Percentiles rank a stretch among this genome's conserved stretches.
These are phyloP conservation scores for Rostrohypoxylon terebratum DNA, from an alignment of 495 filamentous ascomycete genomes.

Conservation along the genomic window DNA sequence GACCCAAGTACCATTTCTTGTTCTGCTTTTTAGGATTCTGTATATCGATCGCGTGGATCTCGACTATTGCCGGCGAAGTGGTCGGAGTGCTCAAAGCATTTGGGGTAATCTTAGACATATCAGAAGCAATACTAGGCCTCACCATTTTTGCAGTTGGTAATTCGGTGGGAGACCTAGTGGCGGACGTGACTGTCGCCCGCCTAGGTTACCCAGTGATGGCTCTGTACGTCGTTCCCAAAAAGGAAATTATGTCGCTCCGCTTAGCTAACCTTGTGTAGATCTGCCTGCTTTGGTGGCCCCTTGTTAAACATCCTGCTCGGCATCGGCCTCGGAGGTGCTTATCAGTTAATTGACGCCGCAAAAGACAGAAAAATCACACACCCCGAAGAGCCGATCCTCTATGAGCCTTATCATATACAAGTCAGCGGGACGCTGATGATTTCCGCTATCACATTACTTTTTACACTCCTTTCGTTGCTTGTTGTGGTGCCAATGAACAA, in stretches of 20 bases:
- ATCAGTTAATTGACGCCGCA: conserved; percentile 77
- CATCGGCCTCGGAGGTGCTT: conserved; percentile 87
- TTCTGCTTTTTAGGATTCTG: conserved; percentile 92
- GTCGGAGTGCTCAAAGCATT: conserved; percentile 94
- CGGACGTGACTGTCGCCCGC: conserved; percentile 91
- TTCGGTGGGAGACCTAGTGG: conserved; percentile 92
- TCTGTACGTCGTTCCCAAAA: conserved; percentile 60
- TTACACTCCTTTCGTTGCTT: conserved; percentile 83
- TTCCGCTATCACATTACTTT: conserved; percentile 79
- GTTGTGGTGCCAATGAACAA: conserved; percentile 84
- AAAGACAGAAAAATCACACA: conserved; percentile 67
- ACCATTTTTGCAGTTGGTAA: conserved; percentile 98
- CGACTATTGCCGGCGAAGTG: conserved; percentile 94
- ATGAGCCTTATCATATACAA: conserved; percentile 79
- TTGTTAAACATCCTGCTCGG: conserved; percentile 98
- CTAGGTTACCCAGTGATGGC: conserved; percentile 98
- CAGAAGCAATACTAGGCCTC: conserved; percentile 93
- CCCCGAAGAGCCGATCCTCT: conserved; percentile 62
- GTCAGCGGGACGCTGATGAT: conserved; percentile 87
- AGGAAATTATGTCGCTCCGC: not conserved
- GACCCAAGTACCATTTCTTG: conserved; percentile 74
- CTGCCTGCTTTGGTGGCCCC: conserved; percentile 95
- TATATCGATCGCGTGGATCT: conserved; percentile 94
- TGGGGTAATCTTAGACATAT: conserved; percentile 91
- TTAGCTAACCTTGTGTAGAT: conserved; percentile 53